These are phyloP conservation scores for Pichia sp. DNA, from an alignment of 1,139 yeast species.

Conservation along the genomic window DNA sequence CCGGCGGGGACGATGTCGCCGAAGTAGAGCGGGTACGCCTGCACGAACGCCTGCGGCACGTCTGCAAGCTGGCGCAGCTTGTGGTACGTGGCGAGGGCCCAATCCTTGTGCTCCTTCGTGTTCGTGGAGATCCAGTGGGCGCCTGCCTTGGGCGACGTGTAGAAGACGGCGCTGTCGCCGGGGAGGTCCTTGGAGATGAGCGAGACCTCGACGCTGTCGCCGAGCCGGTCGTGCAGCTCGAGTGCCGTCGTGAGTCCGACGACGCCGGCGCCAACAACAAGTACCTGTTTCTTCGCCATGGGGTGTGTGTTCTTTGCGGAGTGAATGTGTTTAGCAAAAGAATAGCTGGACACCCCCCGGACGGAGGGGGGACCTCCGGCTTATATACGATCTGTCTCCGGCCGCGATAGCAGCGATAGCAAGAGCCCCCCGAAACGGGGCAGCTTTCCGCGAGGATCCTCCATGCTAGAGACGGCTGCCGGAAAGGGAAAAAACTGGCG, in stretches of 20 bases:
- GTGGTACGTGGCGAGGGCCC: conserved; percentile 40
- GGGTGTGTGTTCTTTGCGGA: no score
- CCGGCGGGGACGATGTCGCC: conserved; percentile 30
- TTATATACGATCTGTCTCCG: no score
- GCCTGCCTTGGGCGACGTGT: conserved; percentile 78
- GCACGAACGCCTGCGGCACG: conserved; percentile 41
- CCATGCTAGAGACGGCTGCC: no score
- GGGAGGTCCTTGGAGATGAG: conserved; percentile 58
- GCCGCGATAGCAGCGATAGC: no score
- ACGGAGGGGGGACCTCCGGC: background rate
- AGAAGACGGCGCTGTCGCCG: conserved; percentile 42
- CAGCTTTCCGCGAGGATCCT: no score
- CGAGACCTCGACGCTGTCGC: conserved; percentile 35
- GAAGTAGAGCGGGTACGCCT: conserved; percentile 31
- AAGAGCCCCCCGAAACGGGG: no score
- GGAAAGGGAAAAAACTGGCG: no score
- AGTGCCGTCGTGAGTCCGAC: conserved; percentile 30
- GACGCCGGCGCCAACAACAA: conserved; percentile 26
- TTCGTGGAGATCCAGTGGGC: conserved; percentile 56
- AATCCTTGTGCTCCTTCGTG: conserved; percentile 32
- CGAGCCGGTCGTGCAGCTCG: conserved; percentile 14
- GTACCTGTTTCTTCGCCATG: conserved; percentile 10
- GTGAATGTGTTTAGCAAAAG: background rate
- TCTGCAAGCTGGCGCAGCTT: conserved; percentile 36
- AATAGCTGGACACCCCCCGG: background rate